These are phyloP conservation scores for Pyrenopolyporus hunteri DNA, from an alignment of 495 filamentous ascomycete species.

Conservation along the genomic window DNA sequence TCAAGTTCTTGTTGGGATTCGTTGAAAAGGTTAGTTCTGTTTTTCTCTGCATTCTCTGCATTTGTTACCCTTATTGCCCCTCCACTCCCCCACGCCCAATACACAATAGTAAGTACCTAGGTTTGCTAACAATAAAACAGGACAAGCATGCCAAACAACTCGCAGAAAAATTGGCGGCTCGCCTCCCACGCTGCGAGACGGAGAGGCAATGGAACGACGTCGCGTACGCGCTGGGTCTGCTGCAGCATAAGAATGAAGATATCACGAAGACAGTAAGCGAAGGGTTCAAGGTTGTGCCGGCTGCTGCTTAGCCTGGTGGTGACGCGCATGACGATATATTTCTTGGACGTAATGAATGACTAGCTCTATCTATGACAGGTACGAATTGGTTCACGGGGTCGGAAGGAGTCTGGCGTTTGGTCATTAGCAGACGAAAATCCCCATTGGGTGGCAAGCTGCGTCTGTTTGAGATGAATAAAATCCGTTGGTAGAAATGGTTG, in stretches of 20 bases:
- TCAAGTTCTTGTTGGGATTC: conserved; percentile 92
- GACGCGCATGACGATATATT: not conserved
- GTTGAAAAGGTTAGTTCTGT: conserved; percentile 83
- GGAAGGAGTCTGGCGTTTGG: conserved; percentile 24
- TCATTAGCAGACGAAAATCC: not conserved
- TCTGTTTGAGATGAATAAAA: too few species aligned
- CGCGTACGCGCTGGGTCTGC: conserved; percentile 82
- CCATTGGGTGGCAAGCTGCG: not conserved
- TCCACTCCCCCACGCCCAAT: too few species aligned
- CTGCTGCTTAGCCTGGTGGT: conserved; percentile 56
- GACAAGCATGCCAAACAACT: conserved; percentile 98
- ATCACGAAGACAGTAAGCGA: conserved; percentile 81
- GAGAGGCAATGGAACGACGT: conserved; percentile 98
- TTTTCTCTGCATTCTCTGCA: not conserved
- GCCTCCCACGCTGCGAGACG: conserved; percentile 83
- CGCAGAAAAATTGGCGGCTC: conserved; percentile 87
- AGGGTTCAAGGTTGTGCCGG: conserved; percentile 84
- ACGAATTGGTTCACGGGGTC: conserved; percentile 1
- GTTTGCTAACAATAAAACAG: conserved; percentile 51
- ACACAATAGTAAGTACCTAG: not conserved
- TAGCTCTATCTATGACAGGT: not conserved
- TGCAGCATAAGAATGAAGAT: conserved; percentile 98
- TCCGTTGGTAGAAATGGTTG: too few species aligned
- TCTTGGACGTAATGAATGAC: conserved; percentile 4
- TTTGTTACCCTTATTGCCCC: not conserved